Conservation (phyloP, 2,329 filamentous ascomycete genomes). For the Peltaster fructicola region DNA sequence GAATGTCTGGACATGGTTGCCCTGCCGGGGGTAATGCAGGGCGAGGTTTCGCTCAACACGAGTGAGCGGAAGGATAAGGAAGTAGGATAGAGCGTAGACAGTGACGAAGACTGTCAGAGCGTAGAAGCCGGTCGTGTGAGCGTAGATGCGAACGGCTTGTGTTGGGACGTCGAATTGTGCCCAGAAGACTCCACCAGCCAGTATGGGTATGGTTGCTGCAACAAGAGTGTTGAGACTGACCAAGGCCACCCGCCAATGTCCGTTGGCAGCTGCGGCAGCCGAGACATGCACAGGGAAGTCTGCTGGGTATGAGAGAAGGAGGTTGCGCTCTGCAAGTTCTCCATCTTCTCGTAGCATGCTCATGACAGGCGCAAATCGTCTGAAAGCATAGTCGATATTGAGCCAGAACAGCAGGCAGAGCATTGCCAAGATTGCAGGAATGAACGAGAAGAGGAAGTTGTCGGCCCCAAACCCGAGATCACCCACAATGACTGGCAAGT, state of each 20-base stretch:
- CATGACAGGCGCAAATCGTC: conserved; percentile 52
- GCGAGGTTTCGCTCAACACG: conserved; percentile 32
- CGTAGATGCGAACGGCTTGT: conserved; percentile 45
- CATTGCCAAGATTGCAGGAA: conserved; percentile 51
- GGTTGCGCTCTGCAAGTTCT: conserved; percentile 41
- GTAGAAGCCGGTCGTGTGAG: conserved; percentile 53
- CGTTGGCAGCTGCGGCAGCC: conserved; percentile 38
- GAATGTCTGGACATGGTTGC: conserved; percentile 51
- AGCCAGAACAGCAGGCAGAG: conserved; percentile 50
- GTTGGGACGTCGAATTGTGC: conserved; percentile 40
- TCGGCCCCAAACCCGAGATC: conserved; percentile 56
- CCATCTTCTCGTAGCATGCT: conserved; percentile 36
- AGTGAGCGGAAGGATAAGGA: conserved; percentile 51
- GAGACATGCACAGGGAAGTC: conserved; percentile 45
- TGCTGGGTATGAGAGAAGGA: conserved; percentile 54
- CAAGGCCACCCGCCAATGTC: conserved; percentile 48
- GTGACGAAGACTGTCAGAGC: conserved; percentile 57
- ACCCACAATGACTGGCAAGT: conserved; percentile 33
- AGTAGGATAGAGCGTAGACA: conserved; percentile 49
- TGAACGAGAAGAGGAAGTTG: conserved; percentile 71
- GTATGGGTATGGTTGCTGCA: conserved; percentile 45
- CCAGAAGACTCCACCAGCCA: conserved; percentile 57
- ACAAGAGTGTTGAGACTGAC: conserved; percentile 42
- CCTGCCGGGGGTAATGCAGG: conserved; percentile 35
- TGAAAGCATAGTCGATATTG: conserved; percentile 46